These are phyloP conservation scores for Paramecium octaurelia DNA, from an alignment of 73 alveolate species.

Conservation along the genomic window DNA sequence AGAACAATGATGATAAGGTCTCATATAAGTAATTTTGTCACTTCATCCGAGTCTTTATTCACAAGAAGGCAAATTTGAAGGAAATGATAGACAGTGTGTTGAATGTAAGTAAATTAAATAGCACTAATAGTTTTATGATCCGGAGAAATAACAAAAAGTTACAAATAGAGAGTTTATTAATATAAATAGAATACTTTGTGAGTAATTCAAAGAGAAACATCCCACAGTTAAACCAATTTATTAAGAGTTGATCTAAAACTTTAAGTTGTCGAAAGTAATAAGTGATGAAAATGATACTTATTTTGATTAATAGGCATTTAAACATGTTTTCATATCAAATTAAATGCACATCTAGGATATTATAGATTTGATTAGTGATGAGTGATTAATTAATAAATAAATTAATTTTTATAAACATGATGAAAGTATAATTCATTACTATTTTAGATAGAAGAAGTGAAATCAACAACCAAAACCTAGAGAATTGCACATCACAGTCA, in stretches of 20 bases:
- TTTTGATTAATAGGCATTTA: background rate
- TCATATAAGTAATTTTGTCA: background rate
- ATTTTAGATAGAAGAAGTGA: constrained; percentile 94
- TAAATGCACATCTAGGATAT: constrained; percentile 29
- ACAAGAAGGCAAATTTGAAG: background rate
- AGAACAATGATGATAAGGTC: background rate
- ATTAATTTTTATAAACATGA: background rate
- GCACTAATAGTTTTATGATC: background rate
- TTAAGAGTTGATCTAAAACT: background rate
- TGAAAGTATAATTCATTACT: background rate
- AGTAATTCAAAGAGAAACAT: background rate
- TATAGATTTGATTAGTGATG: constrained; percentile 21
- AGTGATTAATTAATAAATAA: background rate
- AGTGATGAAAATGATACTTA: background rate
- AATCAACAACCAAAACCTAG: constrained; percentile 97
- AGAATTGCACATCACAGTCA: constrained; percentile 97
- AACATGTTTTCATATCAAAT: constrained; percentile 32
- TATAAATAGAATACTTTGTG: constrained; percentile 2
- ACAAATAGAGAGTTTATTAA: background rate
- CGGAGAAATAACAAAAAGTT: background rate
- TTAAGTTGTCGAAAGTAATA: background rate
- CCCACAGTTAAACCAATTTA: background rate
- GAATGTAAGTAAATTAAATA: background rate
- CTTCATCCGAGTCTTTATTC: background rate
- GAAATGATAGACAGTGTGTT: background rate